Evolutionary conservation across 2,329 filamentous ascomycete species (phyloP), one percentile per base, ranked within the genome.

Genomic region (Aspergillus sp.): DNA sequence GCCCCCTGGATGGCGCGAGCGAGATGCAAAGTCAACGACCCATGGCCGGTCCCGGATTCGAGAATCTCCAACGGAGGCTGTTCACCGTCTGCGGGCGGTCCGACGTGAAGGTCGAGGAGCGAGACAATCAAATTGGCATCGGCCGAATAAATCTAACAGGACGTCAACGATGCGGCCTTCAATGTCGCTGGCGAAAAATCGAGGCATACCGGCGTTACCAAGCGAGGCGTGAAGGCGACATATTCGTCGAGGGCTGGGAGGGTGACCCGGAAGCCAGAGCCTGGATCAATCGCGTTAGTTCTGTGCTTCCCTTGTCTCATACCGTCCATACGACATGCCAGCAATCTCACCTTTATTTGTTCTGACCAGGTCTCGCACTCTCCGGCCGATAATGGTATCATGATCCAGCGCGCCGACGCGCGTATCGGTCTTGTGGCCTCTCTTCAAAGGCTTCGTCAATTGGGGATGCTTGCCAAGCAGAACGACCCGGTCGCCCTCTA

Each of bases 41-140:
- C 85, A 66, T 88, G 82, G n/a, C 84, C 85, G 3, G 84, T 91
- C 11, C 85, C 84, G 29, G 83, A 83, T 58, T 91, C 85, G 32
- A 91, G 77, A 27, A 91, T 82, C 51, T 89, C 81, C 8, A 88
- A 56, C 0, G 69, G 72, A 6, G 64, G 57, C 24, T 45, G 41
- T 11, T 45, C 41, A 5, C 52, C 49, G 4, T 47, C 43, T 10
- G 57, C 45, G 8, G 60, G 54, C 4, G 58, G 53, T 2, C 64
- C 52, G 17, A 76, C 72, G 52, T 89, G 78, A 27, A 91, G 67
- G 53, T 91, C 83, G 14, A 93, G 70, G 15, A 88, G 66, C 1
- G 76, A 81, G 24, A 86, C 78, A 32, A 91, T 88, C 19, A 82
- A 63, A 43, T 73, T 79, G 12, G 82, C 80, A 58, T 89, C 84